Conservation (phyloP, 129 eudicot species). For the Flaveria brownii region DNA sequence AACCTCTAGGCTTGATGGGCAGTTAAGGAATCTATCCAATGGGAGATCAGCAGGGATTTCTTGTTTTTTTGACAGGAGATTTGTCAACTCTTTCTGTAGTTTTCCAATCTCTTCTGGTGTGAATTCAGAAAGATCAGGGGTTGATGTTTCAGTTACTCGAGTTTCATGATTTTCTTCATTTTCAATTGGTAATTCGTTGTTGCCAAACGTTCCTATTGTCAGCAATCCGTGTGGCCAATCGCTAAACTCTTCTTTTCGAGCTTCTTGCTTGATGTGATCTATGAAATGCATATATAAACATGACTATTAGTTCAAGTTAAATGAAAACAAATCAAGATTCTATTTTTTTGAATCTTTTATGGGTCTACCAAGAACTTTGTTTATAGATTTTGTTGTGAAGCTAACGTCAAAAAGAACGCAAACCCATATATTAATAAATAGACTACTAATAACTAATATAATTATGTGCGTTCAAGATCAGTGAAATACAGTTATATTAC, state of each 20-base stretch:
- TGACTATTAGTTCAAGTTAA: not conserved
- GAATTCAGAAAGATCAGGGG: constrained; percentile 89
- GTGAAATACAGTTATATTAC: too few species aligned
- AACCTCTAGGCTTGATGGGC: constrained; percentile 98
- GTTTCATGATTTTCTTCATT: constrained; percentile 41
- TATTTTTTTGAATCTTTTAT: constrained; percentile 10
- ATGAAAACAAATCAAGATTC: not conserved
- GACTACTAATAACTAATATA: too few species aligned
- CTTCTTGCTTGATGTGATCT: constrained; percentile 59
- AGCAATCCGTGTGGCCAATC: constrained; percentile 92
- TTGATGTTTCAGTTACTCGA: constrained; percentile 39
- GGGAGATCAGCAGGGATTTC: constrained; percentile 67
- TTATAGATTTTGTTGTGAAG: not conserved
- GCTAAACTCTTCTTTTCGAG: constrained; percentile 67
- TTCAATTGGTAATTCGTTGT: constrained; percentile 41
- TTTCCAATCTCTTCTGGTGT: constrained; percentile 84
- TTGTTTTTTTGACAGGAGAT: constrained; percentile 68
- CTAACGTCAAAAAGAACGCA: too few species aligned
- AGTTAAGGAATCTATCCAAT: constrained; percentile 91
- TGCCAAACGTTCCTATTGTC: constrained; percentile 90
- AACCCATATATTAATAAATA: too few species aligned
- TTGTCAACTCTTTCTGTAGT: constrained; percentile 71
- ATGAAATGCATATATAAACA: constrained; percentile 12
- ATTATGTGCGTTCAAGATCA: too few species aligned
- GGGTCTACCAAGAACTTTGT: constrained; percentile 3